phyloP scores from a whole-genome alignment of 495 filamentous ascomycete species.

The Cercophora sp. region DNA sequence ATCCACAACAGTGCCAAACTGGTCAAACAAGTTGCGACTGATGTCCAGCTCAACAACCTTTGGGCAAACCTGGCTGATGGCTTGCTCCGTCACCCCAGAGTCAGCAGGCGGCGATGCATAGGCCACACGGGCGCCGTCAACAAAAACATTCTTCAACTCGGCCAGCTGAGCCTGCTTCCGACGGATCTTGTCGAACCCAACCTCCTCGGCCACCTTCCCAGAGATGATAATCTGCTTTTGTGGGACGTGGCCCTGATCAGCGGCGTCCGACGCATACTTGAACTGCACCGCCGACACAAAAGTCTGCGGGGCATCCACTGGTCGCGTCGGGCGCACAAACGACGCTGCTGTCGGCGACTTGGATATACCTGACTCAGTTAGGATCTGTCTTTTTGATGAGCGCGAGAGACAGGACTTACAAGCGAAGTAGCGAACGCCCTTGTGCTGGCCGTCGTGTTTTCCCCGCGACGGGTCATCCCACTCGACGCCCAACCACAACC shows the following conservation, averaged over 20 bases:
- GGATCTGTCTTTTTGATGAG: not conserved
- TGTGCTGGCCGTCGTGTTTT: slow-evolving; percentile 84
- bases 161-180: slow-evolving; percentile 70
- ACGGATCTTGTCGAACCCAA: slow-evolving; percentile 92
- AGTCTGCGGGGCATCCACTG: slow-evolving; percentile 58
- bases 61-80: slow-evolving; percentile 49
- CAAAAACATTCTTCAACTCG: slow-evolving; percentile 72
- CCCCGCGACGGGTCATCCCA: slow-evolving; percentile 86
- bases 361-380: slow-evolving; percentile 52
- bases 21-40: slow-evolving; percentile 74
- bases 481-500: slow-evolving; percentile 90
- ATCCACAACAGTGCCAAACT: slow-evolving; percentile 57
- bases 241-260: slow-evolving; percentile 17
- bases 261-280: slow-evolving; percentile 70
- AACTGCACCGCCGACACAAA: slow-evolving; percentile 76
- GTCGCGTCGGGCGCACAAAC: slow-evolving; percentile 77
- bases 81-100: slow-evolving; percentile 26
- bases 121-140: slow-evolving; percentile 68
- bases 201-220: slow-evolving; percentile 84
- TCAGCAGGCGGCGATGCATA: slow-evolving; percentile 32
- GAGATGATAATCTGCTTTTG: slow-evolving; percentile 62
- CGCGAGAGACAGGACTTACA: slow-evolving; percentile 49
- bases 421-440: slow-evolving; percentile 74
- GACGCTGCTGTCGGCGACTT: slow-evolving; percentile 68
- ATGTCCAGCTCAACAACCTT: slow-evolving; percentile 80